These are phyloP conservation scores for Talaromyces liani DNA, from an alignment of 495 filamentous ascomycete species.

Conservation along the genomic window DNA sequence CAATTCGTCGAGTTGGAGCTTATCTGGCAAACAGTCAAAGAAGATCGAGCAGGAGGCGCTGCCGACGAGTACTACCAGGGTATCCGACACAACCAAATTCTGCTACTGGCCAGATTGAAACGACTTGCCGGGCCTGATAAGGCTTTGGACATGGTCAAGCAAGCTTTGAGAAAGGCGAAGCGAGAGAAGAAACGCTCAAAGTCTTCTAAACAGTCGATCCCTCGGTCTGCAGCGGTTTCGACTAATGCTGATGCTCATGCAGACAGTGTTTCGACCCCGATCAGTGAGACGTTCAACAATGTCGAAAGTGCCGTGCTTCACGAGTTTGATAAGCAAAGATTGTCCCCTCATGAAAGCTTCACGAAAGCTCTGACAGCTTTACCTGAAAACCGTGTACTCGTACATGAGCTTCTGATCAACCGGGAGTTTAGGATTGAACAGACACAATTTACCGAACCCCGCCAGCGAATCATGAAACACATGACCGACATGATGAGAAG, in stretches of 20 bases:
- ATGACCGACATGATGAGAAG: constrained; percentile 72
- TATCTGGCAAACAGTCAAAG: constrained; percentile 94
- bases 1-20: constrained; percentile 93
- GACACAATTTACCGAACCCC: constrained; percentile 37
- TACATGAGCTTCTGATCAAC: constrained; percentile 90
- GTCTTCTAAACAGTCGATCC: constrained; percentile 53
- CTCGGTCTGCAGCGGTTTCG: constrained; percentile 35
- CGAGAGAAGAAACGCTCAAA: constrained; percentile 51
- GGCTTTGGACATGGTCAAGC: constrained; percentile 73
- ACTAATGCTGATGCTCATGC: constrained; percentile 28
- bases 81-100: constrained; percentile 86
- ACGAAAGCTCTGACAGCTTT: constrained; percentile 55
- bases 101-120: constrained; percentile 82
- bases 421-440: constrained; percentile 65
- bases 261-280: constrained; percentile 37
- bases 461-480: constrained; percentile 47
- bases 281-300: constrained; percentile 35
- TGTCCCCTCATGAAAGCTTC: constrained; percentile 36
- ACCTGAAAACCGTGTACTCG: constrained; percentile 75
- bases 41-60: constrained; percentile 77
- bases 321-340: constrained; percentile 30
- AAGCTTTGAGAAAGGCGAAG: constrained; percentile 73
- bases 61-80: constrained; percentile 86
- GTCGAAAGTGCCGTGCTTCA: constrained; percentile 30
- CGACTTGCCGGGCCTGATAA: constrained; percentile 76